Percentiles rank a stretch among this genome's conserved stretches.
Evolutionary conservation across 495 filamentous ascomycete genomes (phyloP).

Genomic region (Hypomontagnella submonticulosa): DNA sequence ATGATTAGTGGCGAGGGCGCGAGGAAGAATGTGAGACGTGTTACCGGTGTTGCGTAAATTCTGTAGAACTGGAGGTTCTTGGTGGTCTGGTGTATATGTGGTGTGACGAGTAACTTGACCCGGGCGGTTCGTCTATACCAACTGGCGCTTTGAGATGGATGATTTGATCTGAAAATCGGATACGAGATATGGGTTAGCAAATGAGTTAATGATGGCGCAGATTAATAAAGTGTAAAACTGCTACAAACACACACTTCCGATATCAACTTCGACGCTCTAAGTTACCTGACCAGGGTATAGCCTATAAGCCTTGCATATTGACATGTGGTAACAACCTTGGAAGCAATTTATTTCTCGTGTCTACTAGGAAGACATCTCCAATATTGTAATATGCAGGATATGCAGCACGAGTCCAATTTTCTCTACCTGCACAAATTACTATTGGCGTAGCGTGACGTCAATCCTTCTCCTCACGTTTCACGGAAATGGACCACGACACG

Average conservation of each 20-base stretch:
- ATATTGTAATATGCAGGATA: conserved; percentile 17
- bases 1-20: conserved; percentile 86
- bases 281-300: conserved; percentile 4
- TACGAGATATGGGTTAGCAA: conserved; percentile 32
- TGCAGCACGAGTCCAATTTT: conserved; percentile 42
- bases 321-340: neutral
- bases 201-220: conserved; percentile 34
- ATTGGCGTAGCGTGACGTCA: conserved; percentile 45
- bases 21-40: conserved; percentile 82
- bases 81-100: conserved; percentile 17
- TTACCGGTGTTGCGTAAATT: conserved; percentile 60
- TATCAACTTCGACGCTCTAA: neutral
- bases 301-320: neutral
- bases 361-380: conserved; percentile 3
- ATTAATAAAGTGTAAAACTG: conserved; percentile 25
- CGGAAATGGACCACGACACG: conserved; percentile 40
- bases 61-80: neutral
- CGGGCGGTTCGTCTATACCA: conserved; percentile 11
- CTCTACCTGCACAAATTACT: conserved; percentile 13
- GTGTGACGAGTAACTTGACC: conserved; percentile 11
- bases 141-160: conserved; percentile 24
- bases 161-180: conserved; percentile 16
- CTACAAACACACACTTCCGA: neutral
- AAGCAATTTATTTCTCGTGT: neutral
- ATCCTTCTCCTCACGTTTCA: conserved; percentile 45